Percentiles rank a stretch among this genome's conserved stretches.
phyloP scores from a whole-genome alignment of 495 filamentous ascomycete species.

The Lasiosphaeria miniovina region DNA sequence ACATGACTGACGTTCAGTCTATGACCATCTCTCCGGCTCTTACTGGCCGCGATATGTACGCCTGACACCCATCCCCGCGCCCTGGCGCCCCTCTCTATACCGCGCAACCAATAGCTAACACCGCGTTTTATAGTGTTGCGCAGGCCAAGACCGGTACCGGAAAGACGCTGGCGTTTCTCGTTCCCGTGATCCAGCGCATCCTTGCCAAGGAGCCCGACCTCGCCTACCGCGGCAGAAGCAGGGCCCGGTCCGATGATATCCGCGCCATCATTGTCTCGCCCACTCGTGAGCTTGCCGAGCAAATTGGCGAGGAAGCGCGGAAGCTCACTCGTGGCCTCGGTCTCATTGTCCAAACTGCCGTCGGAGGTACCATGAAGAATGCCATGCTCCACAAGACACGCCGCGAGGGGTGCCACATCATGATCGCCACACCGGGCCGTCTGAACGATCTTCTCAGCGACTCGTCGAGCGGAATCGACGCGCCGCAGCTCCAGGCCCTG shows the following conservation, averaged over 20 bases:
- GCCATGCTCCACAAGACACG: slow-evolving; percentile 60
- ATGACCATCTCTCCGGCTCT: slow-evolving; percentile 76
- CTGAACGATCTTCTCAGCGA: slow-evolving; percentile 82
- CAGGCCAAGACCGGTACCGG: slow-evolving; percentile 88
- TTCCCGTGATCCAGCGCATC: slow-evolving; percentile 73
- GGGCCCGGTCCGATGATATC: slow-evolving; percentile 61
- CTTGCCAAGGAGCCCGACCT: slow-evolving; percentile 55
- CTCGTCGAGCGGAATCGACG: slow-evolving; percentile 56
- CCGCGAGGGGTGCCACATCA: slow-evolving; percentile 75
- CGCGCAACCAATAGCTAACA: slow-evolving; percentile 8
- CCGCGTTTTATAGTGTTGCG: slow-evolving; percentile 59
- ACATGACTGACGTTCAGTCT: slow-evolving; percentile 92
- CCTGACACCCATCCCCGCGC: slow-evolving; percentile 10
- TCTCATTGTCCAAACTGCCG: slow-evolving; percentile 77
- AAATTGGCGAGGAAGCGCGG: slow-evolving; percentile 80
- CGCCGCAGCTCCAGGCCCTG: slow-evolving; percentile 70
- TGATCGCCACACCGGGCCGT: slow-evolving; percentile 89
- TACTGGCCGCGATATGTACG: slow-evolving; percentile 79
- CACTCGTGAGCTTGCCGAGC: slow-evolving; percentile 90
- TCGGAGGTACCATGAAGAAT: slow-evolving; percentile 80
- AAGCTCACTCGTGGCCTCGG: slow-evolving; percentile 66
- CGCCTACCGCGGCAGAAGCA: slow-evolving; percentile 24
- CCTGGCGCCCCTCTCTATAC: slow-evolving; percentile 11
- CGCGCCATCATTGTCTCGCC: slow-evolving; percentile 89
- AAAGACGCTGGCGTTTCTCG: slow-evolving; percentile 80